Evolutionary conservation across 768 basidiomycete species (phyloP), one percentile per base, ranked within the genome.

Genomic region (Rhodotorula diobovata): DNA sequence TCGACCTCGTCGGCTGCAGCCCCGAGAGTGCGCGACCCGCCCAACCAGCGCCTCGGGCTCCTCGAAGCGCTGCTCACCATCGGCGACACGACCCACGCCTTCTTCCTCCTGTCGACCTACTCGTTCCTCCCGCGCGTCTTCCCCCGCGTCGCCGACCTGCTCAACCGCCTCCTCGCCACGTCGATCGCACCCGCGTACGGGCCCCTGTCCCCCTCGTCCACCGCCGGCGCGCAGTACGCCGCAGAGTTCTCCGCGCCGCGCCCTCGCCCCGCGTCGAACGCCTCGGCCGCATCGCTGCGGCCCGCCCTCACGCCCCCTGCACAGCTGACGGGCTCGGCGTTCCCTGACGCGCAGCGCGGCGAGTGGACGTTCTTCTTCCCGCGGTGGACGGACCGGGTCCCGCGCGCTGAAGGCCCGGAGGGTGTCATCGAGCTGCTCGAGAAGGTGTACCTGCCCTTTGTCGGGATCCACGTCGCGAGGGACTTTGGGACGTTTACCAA

Each of bases 61-160:
- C 80, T 93, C 43, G 82, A 84, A 55, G 90, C 91, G 23, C 82
- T 98, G n/a, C 86, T 99, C 41, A 84, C 91, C 43, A 82, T 98
- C 58, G 96, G 96, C 11, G 90, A 90, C 35, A 77, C 94, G 61
- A 86, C 87, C 57, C 87, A 90, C 3, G 87, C 90, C 16, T 81
- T 92, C 62, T 86, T 87, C 41, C 86, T 98, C 71, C 81, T 98
- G 78, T 85, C 89, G 58, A 88, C 87, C 77, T 93, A 87, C 79
- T 90, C 90, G 10, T 93, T 91, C 89, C 81, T 96, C 57, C 86
- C 89, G 30, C 88, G 91, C 72, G 86, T 88, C 45, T 86, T 89
- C 67, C 86, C 88, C 0, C 89, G 93, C 75, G 83, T 98, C 61
- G 90, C 93, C 15, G 94, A 97, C 79, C 82, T 97, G 56, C 83